Percentiles rank a stretch among this genome's conserved stretches.
Conservation (phyloP, 768 basidiomycete genomes). For the Strobilomyces confusus region DNA sequence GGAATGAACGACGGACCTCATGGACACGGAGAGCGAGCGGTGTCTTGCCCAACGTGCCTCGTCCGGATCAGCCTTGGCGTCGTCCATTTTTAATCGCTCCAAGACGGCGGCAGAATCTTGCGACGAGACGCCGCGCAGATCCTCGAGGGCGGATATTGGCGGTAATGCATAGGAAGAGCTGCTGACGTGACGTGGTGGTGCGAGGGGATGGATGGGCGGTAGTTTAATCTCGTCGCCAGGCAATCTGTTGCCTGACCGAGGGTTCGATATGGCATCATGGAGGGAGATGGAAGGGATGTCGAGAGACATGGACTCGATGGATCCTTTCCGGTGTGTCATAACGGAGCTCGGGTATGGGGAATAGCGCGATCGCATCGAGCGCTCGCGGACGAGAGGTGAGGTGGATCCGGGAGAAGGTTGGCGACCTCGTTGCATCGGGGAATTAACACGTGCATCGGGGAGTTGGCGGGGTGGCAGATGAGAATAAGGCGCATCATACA, state of each 20-base stretch:
- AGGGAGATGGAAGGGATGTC: conserved; percentile 35
- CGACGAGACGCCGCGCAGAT: conserved; percentile 47
- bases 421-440: conserved; percentile 31
- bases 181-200: conserved; percentile 23
- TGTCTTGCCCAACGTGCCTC: conserved; percentile 36
- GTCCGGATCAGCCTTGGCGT: conserved; percentile 28
- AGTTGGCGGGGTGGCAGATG: conserved; percentile 29
- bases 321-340: conserved; percentile 22
- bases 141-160: conserved; percentile 67
- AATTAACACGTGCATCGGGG: conserved; percentile 26
- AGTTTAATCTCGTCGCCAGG: conserved; percentile 37
- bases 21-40: conserved; percentile 42
- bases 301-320: conserved; percentile 29
- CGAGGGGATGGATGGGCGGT: conserved; percentile 40
- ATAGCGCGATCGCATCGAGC: conserved; percentile 32
- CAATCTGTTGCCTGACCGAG: conserved; percentile 18
- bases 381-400: conserved; percentile 24
- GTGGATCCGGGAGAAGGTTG: conserved; percentile 23
- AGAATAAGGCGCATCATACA: conserved; percentile 26
- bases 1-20: conserved; percentile 22
- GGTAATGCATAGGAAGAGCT: conserved; percentile 53
- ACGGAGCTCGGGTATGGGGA: conserved; percentile 43
- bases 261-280: conserved; percentile 29
- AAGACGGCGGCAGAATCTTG: conserved; percentile 65
- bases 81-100: conserved; percentile 56